phyloP scores from a whole-genome alignment of 1,284 basidiomycete species.

The Meira nashicola region DNA sequence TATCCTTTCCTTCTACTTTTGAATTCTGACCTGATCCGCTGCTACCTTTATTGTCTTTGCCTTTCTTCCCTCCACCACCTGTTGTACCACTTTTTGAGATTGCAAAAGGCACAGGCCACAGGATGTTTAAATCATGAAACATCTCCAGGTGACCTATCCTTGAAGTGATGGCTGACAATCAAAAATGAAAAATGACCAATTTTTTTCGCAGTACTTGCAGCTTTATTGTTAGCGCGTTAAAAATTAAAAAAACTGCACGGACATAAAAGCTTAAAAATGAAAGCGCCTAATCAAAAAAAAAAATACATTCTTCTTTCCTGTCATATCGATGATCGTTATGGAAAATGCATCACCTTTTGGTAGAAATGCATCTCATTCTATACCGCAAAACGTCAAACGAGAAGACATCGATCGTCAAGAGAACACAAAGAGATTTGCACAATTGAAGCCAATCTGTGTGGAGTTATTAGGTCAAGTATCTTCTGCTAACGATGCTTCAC shows the following conservation, averaged over 20 bases:
- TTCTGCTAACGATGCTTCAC: slow-evolving; percentile 1
- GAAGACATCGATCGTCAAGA: not conserved
- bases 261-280: no score
- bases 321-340: not conserved
- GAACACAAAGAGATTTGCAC: not conserved
- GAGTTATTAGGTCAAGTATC: slow-evolving; percentile 20
- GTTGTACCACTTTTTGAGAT: no score
- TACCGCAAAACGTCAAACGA: not conserved
- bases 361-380: not conserved
- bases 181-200: not conserved
- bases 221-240: no score
- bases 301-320: no score
- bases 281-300: no score
- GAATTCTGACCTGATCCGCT: no score
- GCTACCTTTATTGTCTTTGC: no score
- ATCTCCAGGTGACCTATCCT: not conserved
- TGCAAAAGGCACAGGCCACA: slow-evolving; percentile 2
- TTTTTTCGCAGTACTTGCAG: no score
- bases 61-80: no score
- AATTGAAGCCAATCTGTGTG: slow-evolving; percentile 40
- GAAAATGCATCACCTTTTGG: slow-evolving; percentile 1
- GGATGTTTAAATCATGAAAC: slow-evolving; percentile 12
- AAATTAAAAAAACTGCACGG: no score
- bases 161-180: not conserved
- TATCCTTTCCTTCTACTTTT: no score